phyloP scores from a whole-genome alignment of 345 rosid species.

The Eucalyptus paniculata region DNA sequence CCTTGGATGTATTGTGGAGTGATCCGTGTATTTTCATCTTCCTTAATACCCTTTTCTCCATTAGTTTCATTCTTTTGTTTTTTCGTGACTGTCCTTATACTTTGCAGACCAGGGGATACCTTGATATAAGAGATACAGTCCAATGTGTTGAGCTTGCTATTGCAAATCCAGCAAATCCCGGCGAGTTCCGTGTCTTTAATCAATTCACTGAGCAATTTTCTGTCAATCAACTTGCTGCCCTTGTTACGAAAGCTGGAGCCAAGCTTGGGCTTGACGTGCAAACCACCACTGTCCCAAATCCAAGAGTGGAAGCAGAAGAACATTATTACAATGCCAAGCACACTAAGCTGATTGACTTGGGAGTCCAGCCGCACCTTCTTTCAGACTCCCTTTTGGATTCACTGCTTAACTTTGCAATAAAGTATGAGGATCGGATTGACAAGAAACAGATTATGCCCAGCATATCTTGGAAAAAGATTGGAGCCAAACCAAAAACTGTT shows the following conservation, averaged over 20 bases:
- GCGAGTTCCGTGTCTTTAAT: constrained; percentile 89
- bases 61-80: not conserved
- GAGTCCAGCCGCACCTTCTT: constrained; percentile 83
- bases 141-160: constrained; percentile 93
- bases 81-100: not conserved
- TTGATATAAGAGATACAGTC: constrained; percentile 93
- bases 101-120: constrained; percentile 93
- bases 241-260: constrained; percentile 76
- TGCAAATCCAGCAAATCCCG: constrained; percentile 75
- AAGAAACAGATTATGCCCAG: constrained; percentile 85
- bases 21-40: not conserved
- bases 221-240: constrained; percentile 78
- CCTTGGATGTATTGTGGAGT: not conserved
- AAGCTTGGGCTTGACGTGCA: constrained; percentile 79
- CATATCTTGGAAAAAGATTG: constrained; percentile 87
- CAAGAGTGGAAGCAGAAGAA: constrained; percentile 96
- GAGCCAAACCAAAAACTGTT: constrained; percentile 72
- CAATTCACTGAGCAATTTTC: constrained; percentile 97
- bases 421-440: constrained; percentile 82
- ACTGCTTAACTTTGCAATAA: constrained; percentile 67
- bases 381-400: constrained; percentile 92
- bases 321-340: constrained; percentile 98
- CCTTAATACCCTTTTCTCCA: not conserved
- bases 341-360: constrained; percentile 89
- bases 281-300: constrained; percentile 73